phyloP scores from a whole-genome alignment of 176 grass and related monocot species.

The Oryza nivara region DNA sequence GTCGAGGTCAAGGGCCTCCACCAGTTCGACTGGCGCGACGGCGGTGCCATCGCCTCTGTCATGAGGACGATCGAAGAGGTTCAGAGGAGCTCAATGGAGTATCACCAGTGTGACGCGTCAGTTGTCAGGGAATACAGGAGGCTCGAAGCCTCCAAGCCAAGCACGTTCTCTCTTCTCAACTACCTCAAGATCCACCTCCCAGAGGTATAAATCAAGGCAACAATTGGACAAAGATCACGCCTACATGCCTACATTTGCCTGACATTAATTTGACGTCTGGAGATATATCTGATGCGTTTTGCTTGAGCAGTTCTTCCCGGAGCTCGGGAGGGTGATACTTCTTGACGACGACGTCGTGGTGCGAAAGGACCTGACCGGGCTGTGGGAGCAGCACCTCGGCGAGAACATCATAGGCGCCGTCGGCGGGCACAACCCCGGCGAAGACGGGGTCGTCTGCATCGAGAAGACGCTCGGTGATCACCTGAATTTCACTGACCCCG shows the following conservation, averaged over 20 bases:
- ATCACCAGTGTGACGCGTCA: conserved; percentile 25
- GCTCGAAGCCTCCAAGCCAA: conserved; percentile 69
- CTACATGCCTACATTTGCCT: neutral
- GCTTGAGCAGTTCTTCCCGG: conserved; percentile 74
- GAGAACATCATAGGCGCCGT: conserved; percentile 78
- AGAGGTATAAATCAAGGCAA: conserved; percentile 64
- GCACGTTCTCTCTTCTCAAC: conserved; percentile 75
- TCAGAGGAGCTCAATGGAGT: conserved; percentile 46
- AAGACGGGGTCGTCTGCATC: conserved; percentile 45
- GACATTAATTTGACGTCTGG: neutral
- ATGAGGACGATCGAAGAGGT: conserved; percentile 80
- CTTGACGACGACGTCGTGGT: conserved; percentile 94
- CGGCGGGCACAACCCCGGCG: neutral
- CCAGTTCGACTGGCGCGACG: conserved; percentile 78
- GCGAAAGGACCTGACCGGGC: conserved; percentile 66
- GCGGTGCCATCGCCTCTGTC: conserved; percentile 49
- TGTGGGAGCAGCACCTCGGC: conserved; percentile 69
- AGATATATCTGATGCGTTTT: neutral
- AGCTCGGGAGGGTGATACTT: conserved; percentile 71
- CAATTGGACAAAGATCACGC: neutral
- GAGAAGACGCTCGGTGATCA: conserved; percentile 63
- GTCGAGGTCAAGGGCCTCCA: conserved; percentile 91
- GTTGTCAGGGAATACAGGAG: conserved; percentile 49
- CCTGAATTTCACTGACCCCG: conserved; percentile 74
- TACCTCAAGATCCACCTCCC: conserved; percentile 96